These are phyloP conservation scores for Debaryomyces singareniensis DNA, from an alignment of 1,139 yeast genomes.

Conservation along the genomic window DNA sequence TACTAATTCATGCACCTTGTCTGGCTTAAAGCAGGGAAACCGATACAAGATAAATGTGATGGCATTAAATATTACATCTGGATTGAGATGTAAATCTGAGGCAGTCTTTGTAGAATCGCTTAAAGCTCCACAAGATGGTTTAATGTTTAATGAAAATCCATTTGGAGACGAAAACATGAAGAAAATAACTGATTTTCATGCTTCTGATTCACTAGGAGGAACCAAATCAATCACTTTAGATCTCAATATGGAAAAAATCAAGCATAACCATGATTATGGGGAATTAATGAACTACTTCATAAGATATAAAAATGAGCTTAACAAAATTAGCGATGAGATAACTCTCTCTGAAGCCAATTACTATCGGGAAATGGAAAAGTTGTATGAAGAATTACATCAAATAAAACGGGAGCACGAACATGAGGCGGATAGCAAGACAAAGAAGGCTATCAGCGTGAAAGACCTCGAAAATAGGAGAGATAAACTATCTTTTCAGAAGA, in stretches of 20 bases:
- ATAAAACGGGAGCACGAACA: conserved; percentile 25
- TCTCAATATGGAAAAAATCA: conserved; percentile 14
- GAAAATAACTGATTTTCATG: no score
- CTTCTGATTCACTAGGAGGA: no score
- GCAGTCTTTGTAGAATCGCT: conserved; percentile 20
- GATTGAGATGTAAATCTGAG: conserved; percentile 30
- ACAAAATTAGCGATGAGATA: conserved; percentile 19
- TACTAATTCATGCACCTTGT: conserved; percentile 31
- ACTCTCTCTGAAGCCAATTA: conserved; percentile 13
- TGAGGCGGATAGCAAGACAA: conserved; percentile 23
- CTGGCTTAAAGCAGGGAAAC: conserved; percentile 22
- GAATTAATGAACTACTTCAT: conserved; percentile 18
- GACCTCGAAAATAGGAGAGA: conserved; percentile 29
- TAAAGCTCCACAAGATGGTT: no score
- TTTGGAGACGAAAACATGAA: no score
- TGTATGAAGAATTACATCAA: conserved; percentile 14
- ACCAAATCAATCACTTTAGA: no score
- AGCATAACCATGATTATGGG: conserved; percentile 12
- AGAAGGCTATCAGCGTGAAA: conserved; percentile 28
- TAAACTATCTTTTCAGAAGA: conserved; percentile 22
- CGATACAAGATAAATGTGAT: conserved; percentile 33
- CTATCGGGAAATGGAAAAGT: conserved; percentile 16
- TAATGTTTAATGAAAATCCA: no score
- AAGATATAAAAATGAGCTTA: conserved; percentile 25
- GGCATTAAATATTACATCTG: conserved; percentile 32